A percentile compares a stretch with the other conserved stretches of the same genome.
Evolutionary conservation across 2,329 filamentous ascomycete species (phyloP).

Genomic region (Calonectria pseudoturangicola): DNA sequence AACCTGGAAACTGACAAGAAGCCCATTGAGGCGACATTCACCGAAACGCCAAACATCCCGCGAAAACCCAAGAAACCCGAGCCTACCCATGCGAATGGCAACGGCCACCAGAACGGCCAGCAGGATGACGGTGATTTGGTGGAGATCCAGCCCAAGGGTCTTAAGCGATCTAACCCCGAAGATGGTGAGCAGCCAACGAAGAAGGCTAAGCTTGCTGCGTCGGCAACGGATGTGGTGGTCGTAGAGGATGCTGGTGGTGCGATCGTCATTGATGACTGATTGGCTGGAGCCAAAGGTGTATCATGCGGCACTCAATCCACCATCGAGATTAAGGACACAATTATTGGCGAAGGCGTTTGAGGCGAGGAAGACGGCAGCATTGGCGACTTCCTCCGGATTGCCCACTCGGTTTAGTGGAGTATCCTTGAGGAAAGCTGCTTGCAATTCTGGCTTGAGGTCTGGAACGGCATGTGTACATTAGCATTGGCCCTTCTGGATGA

Average conservation of each 20-base stretch:
- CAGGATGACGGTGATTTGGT: slow-evolving; percentile 59
- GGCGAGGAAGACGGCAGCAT: slow-evolving; percentile 86
- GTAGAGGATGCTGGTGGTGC: slow-evolving; percentile 75
- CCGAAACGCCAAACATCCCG: slow-evolving; percentile 70
- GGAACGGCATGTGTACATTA: slow-evolving; percentile 63
- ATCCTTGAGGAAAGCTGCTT: slow-evolving; percentile 63
- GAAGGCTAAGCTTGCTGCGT: slow-evolving; percentile 66
- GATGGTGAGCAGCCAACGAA: slow-evolving; percentile 66
- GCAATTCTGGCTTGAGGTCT: slow-evolving; percentile 63
- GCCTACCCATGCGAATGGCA: slow-evolving; percentile 63
- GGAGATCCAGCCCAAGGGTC: slow-evolving; percentile 56
- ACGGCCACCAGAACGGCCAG: slow-evolving; percentile 64
- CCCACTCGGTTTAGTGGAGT: slow-evolving; percentile 83
- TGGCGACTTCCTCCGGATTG: slow-evolving; percentile 82
- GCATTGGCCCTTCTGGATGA: slow-evolving; percentile 50
- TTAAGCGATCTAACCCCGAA: slow-evolving; percentile 69
- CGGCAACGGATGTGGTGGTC: slow-evolving; percentile 65
- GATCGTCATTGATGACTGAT: slow-evolving; percentile 79
- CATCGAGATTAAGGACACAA: slow-evolving; percentile 89
- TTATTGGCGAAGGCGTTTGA: slow-evolving; percentile 90
- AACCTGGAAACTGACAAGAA: slow-evolving; percentile 68
- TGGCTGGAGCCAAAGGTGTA: slow-evolving; percentile 27
- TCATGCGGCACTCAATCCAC: slow-evolving; percentile 83
- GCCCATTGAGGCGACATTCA: slow-evolving; percentile 70
- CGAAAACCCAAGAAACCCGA: slow-evolving; percentile 69